Conservation (phyloP, 148 eudicot species). For the Camellia granthamiana region DNA sequence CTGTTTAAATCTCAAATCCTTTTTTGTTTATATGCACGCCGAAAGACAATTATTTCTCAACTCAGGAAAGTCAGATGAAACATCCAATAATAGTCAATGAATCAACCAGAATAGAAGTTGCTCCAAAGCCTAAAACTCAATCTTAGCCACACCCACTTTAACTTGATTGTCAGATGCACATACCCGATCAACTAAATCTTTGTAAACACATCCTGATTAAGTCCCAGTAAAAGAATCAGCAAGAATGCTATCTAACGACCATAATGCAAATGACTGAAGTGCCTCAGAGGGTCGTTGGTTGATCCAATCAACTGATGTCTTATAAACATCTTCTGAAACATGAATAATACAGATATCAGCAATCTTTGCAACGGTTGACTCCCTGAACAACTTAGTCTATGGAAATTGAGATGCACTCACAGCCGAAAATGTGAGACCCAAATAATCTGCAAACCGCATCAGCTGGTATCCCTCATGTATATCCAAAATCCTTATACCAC, state of each 20-base stretch:
- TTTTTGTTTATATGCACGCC: no score
- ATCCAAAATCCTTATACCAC: slow-evolving; percentile 86
- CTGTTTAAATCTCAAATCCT: no score
- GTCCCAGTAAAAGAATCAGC: no score
- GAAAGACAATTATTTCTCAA: no score
- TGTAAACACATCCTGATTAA: no score
- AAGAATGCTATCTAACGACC: slow-evolving; percentile 62
- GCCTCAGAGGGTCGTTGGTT: slow-evolving; percentile 49
- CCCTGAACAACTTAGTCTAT: slow-evolving; percentile 64
- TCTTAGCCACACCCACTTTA: no score
- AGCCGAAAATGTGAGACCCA: slow-evolving; percentile 61
- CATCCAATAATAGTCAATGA: no score
- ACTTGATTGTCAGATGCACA: no score
- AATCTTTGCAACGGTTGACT: slow-evolving; percentile 56
- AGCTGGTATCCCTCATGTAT: slow-evolving; percentile 86
- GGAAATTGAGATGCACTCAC: slow-evolving; percentile 74
- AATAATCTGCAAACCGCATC: slow-evolving; percentile 86
- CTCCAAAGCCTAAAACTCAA: no score
- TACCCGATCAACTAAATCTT: no score
- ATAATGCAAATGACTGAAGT: slow-evolving; percentile 53
- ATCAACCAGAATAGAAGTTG: no score
- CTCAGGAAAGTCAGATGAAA: no score
- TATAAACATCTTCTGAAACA: slow-evolving; percentile 64
- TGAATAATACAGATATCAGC: slow-evolving; percentile 63
- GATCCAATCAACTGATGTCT: slow-evolving; percentile 76